phyloP scores from a whole-genome alignment of 176 grass and related monocot species.

The Oryza glaberrima region DNA sequence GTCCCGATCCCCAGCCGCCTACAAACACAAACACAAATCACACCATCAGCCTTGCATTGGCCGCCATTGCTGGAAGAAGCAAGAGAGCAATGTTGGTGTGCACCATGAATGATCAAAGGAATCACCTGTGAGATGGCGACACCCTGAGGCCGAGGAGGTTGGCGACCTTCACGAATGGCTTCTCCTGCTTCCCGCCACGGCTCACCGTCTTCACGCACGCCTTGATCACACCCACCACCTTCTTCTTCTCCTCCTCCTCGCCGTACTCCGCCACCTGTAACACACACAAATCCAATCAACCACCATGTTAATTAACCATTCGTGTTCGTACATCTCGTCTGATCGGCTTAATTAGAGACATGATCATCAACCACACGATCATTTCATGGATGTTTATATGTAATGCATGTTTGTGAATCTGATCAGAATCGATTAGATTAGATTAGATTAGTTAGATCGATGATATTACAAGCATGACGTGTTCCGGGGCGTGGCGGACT shows the following conservation, averaged over 20 bases:
- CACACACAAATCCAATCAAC: neutral
- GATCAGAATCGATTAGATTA: neutral
- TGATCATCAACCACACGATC: neutral
- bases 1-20: slow-evolving; percentile 62
- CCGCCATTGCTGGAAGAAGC: neutral
- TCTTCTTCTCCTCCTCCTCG: slow-evolving; percentile 30
- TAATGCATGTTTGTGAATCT: neutral
- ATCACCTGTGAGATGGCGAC: slow-evolving; percentile 58
- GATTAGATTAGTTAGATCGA: neutral
- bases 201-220: slow-evolving; percentile 60
- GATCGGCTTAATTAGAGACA: neutral
- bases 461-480: slow-evolving; percentile 74
- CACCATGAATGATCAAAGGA: neutral
- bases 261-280: slow-evolving; percentile 65
- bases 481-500: slow-evolving; percentile 64
- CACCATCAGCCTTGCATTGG: neutral
- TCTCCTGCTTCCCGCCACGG: slow-evolving; percentile 23
- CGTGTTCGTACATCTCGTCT: neutral
- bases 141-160: slow-evolving; percentile 71
- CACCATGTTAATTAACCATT: neutral
- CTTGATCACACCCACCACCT: slow-evolving; percentile 60
- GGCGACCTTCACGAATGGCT: slow-evolving; percentile 58
- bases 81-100: slow-evolving; percentile 20
- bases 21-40: neutral
- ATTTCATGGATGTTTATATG: too few species aligned